These are phyloP conservation scores for Plasmodium ovale DNA, from an alignment of 169 alveolate species.

Conservation along the genomic window DNA sequence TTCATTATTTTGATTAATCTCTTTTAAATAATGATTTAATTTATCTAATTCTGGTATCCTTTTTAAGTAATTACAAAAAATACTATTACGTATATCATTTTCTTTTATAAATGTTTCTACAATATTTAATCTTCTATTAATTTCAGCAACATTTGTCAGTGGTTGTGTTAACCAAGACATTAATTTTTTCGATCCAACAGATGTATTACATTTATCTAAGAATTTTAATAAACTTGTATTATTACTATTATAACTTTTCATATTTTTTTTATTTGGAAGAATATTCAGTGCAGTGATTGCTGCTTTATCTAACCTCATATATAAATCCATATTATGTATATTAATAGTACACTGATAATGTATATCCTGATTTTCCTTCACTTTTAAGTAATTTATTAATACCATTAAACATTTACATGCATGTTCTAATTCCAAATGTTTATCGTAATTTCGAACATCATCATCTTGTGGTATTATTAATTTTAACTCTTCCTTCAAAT, in stretches of 20 bases:
- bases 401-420: constrained; percentile 80
- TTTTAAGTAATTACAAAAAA: constrained; percentile 84
- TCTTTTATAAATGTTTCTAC: constrained; percentile 92
- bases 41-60: constrained; percentile 89
- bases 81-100: constrained; percentile 79
- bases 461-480: constrained; percentile 78
- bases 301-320: constrained; percentile 85
- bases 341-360: constrained; percentile 79
- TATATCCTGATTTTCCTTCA: constrained; percentile 73
- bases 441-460: constrained; percentile 81
- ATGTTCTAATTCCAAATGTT: constrained; percentile 77
- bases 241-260: constrained; percentile 47
- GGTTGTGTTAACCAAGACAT: constrained; percentile 97
- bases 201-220: constrained; percentile 94
- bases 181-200: constrained; percentile 93
- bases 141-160: constrained; percentile 90
- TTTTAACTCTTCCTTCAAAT: constrained; percentile 78
- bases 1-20: constrained; percentile 77
- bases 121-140: constrained; percentile 92
- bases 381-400: constrained; percentile 78
- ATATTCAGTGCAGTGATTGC: constrained; percentile 84
- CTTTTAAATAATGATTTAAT: constrained; percentile 80
- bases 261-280: constrained; percentile 77
- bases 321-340: constrained; percentile 78
- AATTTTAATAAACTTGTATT: constrained; percentile 86